A percentile compares a stretch with the other conserved stretches of the same genome.
Conservation (phyloP, 495 filamentous ascomycete species). For the Penicillium paradoxum region DNA sequence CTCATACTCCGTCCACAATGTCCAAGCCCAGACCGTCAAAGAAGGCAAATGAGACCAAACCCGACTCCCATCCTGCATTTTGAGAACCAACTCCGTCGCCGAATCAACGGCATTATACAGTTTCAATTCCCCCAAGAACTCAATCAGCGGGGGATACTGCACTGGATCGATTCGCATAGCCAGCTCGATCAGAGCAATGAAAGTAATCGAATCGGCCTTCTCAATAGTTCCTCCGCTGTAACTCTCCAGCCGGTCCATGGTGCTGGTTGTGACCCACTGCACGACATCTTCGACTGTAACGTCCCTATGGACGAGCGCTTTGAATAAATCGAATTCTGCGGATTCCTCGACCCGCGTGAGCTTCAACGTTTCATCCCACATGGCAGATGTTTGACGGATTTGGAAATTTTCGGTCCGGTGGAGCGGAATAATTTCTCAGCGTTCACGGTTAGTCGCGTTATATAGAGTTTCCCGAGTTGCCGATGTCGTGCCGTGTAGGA, state of each 20-base stretch:
- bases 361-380: not conserved
- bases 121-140: not conserved
- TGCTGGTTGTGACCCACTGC: not conserved
- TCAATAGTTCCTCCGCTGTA: not conserved
- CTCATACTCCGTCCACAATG: not conserved
- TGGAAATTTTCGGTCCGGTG: too few species aligned
- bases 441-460: too few species aligned
- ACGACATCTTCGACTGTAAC: not conserved
- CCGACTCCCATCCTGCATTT: not conserved
- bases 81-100: not conserved
- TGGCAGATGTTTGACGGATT: not conserved
- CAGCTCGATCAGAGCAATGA: not conserved
- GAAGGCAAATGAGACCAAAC: conserved; percentile 1
- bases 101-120: conserved; percentile 2
- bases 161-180: not conserved
- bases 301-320: not conserved
- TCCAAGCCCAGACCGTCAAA: not conserved
- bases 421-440: too few species aligned
- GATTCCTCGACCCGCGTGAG: not conserved
- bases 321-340: not conserved
- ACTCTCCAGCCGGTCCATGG: not conserved
- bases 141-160: not conserved
- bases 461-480: too few species aligned
- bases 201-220: not conserved
- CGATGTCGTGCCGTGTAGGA: too few species aligned